Evolutionary conservation across 371 early-diverging fungal genomes (phyloP).

Genomic region (Rhizopus sp.): DNA sequence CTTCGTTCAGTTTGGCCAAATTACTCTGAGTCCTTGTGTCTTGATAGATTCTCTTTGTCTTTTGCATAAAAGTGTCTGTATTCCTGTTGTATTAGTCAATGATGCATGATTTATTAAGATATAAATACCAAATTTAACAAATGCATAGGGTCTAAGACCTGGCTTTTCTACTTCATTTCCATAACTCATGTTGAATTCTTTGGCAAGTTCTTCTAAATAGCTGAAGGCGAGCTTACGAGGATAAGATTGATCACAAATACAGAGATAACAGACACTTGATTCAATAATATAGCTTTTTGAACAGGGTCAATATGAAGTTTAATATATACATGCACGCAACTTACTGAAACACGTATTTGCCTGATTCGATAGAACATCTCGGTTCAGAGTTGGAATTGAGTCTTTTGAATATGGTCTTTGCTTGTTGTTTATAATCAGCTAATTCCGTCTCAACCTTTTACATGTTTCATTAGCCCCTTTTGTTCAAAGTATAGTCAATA

Average conservation of each 20-base stretch:
- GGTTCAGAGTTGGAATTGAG: constrained; percentile 86
- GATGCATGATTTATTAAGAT: constrained; percentile 8
- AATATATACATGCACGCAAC: constrained; percentile 14
- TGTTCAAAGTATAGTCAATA: neutral
- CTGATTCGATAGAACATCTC: constrained; percentile 94
- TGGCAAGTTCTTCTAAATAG: constrained; percentile 92
- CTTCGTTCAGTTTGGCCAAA: constrained; percentile 91
- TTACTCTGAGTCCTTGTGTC: constrained; percentile 94
- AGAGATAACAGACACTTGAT: constrained; percentile 90
- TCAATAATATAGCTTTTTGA: constrained; percentile 86
- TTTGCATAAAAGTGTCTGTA: constrained; percentile 94
- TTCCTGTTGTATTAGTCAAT: neutral
- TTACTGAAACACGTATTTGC: constrained; percentile 86
- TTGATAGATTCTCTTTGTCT: constrained; percentile 93
- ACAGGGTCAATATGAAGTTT: neutral
- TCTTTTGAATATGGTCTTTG: constrained; percentile 87
- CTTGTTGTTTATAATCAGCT: constrained; percentile 91
- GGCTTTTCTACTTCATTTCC: constrained; percentile 84
- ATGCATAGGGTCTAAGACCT: constrained; percentile 94
- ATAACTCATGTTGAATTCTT: constrained; percentile 92
- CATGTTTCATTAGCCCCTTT: neutral
- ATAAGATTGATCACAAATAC: constrained; percentile 92
- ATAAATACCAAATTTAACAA: constrained; percentile 86
- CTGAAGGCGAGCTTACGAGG: constrained; percentile 95
- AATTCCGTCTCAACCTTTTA: constrained; percentile 73